phyloP scores from a whole-genome alignment of 2,329 filamentous ascomycete species.

The Botryotinia narcissicola region DNA sequence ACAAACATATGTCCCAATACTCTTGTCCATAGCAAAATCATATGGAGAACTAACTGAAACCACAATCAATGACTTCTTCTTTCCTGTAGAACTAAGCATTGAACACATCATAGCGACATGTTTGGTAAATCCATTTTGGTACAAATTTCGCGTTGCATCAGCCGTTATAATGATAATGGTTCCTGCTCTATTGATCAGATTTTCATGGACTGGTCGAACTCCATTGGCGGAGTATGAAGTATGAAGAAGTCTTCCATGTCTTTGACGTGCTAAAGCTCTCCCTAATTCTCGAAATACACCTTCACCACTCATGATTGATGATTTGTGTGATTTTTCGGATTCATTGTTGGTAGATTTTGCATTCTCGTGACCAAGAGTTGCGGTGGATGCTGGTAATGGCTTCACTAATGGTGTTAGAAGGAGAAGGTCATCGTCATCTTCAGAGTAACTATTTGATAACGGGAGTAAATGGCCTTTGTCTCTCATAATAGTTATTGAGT shows the following conservation, averaged over 20 bases:
- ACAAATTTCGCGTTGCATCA: conserved; percentile 89
- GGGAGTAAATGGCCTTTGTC: conserved; percentile 86
- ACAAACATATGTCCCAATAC: conserved; percentile 88
- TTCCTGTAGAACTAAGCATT: conserved; percentile 70
- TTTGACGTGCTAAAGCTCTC: conserved; percentile 77
- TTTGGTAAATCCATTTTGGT: conserved; percentile 92
- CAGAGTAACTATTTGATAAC: conserved; percentile 75
- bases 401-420: conserved; percentile 87
- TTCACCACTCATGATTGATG: conserved; percentile 82
- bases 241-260: conserved; percentile 83
- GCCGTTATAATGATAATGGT: conserved; percentile 89
- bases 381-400: conserved; percentile 84
- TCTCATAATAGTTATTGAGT: conserved; percentile 87
- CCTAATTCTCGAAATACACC: conserved; percentile 89
- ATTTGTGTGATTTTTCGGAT: conserved; percentile 55
- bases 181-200: conserved; percentile 82
- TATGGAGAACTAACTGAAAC: conserved; percentile 94
- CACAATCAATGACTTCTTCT: conserved; percentile 86
- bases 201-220: conserved; percentile 88
- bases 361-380: conserved; percentile 57
- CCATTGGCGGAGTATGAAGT: conserved; percentile 95
- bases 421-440: conserved; percentile 90
- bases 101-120: conserved; percentile 95
- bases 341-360: conserved; percentile 43
- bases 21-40: conserved; percentile 90